Percentiles rank a stretch among this genome's conserved stretches.
Evolutionary conservation across 2,329 filamentous ascomycete species (phyloP).

Genomic region (Davidsoniella virescens): DNA sequence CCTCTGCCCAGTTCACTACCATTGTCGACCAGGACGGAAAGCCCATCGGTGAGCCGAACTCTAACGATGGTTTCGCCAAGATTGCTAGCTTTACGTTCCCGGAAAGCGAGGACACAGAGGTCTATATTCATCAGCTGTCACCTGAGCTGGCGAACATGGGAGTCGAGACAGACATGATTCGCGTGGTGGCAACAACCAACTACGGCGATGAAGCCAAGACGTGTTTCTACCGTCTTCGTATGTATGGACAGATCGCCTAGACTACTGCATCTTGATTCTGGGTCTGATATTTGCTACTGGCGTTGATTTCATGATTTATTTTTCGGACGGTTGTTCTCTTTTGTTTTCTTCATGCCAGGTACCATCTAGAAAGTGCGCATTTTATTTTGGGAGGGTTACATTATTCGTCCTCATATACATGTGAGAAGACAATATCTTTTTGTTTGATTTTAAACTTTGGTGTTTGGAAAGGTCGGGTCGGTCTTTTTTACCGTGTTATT

Average conservation of each 20-base stretch:
- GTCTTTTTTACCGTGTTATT: background rate
- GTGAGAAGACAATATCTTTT: background rate
- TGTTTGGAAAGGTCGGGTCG: too few species aligned
- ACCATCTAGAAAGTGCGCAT: too few species aligned
- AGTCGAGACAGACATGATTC: slow-evolving; percentile 33
- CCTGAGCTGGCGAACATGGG: slow-evolving; percentile 31
- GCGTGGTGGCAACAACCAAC: slow-evolving; percentile 41
- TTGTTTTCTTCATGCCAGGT: too few species aligned
- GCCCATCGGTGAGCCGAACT: slow-evolving; percentile 15
- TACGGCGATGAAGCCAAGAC: slow-evolving; percentile 42
- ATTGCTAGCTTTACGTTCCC: slow-evolving; percentile 41
- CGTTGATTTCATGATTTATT: too few species aligned
- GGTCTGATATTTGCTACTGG: too few species aligned
- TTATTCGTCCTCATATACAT: too few species aligned
- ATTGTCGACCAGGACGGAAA: slow-evolving; percentile 13
- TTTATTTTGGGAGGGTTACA: too few species aligned
- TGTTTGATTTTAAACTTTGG: background rate
- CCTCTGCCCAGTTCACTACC: slow-evolving; percentile 25
- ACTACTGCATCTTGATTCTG: background rate
- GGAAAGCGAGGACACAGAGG: slow-evolving; percentile 25
- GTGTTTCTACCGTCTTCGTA: slow-evolving; percentile 46
- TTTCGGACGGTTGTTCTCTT: too few species aligned
- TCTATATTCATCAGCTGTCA: slow-evolving; percentile 38
- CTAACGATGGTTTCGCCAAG: slow-evolving; percentile 32
- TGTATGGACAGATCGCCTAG: slow-evolving; percentile 32